A percentile compares a stretch with the other conserved stretches of the same genome.
These are phyloP conservation scores for Aureobasidium sp. DNA, from an alignment of 2,329 filamentous ascomycete species.

Conservation along the genomic window DNA sequence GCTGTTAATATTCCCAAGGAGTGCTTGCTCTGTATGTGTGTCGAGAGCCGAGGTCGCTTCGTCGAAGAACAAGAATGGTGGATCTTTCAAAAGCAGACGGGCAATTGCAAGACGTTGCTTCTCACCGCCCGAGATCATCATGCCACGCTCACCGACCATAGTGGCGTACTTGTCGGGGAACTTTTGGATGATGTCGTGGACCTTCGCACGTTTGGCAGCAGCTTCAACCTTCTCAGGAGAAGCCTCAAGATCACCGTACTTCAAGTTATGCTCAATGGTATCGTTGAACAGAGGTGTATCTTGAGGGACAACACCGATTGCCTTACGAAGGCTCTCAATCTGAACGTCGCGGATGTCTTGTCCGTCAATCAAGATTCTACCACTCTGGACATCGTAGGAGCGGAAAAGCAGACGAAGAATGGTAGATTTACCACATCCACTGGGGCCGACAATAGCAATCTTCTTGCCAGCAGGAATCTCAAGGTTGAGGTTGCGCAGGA, in stretches of 20 bases:
- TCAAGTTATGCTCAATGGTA: constrained; percentile 91
- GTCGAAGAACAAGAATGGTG: constrained; percentile 85
- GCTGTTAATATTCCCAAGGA: constrained; percentile 87
- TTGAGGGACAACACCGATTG: constrained; percentile 93
- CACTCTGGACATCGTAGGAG: constrained; percentile 81
- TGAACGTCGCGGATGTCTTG: constrained; percentile 82
- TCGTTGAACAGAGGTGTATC: constrained; percentile 97
- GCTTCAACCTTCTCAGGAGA: constrained; percentile 62
- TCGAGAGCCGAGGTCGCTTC: constrained; percentile 89
- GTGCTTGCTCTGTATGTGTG: constrained; percentile 84
- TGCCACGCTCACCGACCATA: constrained; percentile 83
- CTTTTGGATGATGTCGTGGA: constrained; percentile 71
- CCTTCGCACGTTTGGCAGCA: constrained; percentile 72
- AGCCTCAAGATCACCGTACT: constrained; percentile 77
- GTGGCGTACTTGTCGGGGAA: constrained; percentile 86
- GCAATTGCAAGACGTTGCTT: constrained; percentile 86
- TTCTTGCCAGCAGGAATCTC: constrained; percentile 95
- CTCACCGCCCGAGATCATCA: constrained; percentile 94
- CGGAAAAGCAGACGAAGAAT: constrained; percentile 85
- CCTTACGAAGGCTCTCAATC: constrained; percentile 70
- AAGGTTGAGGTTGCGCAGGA: constrained; percentile 73
- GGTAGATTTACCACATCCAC: constrained; percentile 93
- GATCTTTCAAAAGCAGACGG: constrained; percentile 77
- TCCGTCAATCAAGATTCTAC: constrained; percentile 82
- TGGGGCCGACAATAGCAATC: constrained; percentile 89